These are phyloP conservation scores for Coemansia sp. DNA, from an alignment of 192 early-diverging fungal species.

Conservation along the genomic window DNA sequence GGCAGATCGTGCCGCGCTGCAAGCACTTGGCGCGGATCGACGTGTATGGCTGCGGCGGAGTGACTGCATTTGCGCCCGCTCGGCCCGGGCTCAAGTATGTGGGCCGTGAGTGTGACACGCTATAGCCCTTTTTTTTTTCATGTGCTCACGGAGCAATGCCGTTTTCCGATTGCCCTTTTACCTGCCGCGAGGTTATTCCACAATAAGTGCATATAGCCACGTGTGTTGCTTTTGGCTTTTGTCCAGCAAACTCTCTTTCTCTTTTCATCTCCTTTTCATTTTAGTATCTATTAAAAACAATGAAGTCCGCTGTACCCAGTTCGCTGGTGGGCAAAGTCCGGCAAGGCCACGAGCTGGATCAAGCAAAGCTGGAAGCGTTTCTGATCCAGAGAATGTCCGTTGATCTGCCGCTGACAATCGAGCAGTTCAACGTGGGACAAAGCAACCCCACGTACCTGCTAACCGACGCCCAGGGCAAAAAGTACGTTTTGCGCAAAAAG, in stretches of 20 bases:
- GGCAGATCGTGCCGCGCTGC: constrained; percentile 55
- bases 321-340: constrained; percentile 35
- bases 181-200: too few species aligned
- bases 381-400: constrained; percentile 56
- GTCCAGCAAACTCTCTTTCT: too few species aligned
- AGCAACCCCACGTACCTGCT: constrained; percentile 94
- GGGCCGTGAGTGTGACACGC: constrained; percentile 60
- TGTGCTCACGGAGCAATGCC: too few species aligned
- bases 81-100: constrained; percentile 55
- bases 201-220: too few species aligned
- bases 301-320: constrained; percentile 7
- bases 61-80: constrained; percentile 55
- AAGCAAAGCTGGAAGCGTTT: constrained; percentile 58
- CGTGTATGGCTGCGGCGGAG: constrained; percentile 73
- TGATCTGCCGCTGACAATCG: constrained; percentile 62
- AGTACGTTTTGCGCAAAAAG: constrained; percentile 88
- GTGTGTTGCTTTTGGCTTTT: too few species aligned
- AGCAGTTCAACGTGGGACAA: constrained; percentile 90
- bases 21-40: constrained; percentile 53
- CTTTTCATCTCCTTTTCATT: neutral
- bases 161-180: too few species aligned
- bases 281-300: neutral
- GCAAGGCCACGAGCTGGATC: constrained; percentile 62
- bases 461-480: constrained; percentile 61
- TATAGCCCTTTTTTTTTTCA: constrained; percentile 6